Conservation (phyloP, 2,329 filamentous ascomycete species). For the Reticulascus tulasneorum region DNA sequence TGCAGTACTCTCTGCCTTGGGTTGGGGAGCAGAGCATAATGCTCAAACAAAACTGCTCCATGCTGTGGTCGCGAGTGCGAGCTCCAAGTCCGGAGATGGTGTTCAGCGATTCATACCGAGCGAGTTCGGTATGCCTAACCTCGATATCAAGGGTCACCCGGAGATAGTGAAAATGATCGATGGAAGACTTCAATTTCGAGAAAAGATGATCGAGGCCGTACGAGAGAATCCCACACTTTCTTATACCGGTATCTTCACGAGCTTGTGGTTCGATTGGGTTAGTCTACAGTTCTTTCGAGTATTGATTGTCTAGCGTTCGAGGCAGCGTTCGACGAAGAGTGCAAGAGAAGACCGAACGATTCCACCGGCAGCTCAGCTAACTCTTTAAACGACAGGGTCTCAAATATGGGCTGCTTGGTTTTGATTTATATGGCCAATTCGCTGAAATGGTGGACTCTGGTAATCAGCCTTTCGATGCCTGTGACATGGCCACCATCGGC, state of each 20-base stretch:
- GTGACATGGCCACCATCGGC: constrained; percentile 47
- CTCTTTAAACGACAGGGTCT: constrained; percentile 50
- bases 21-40: too few relatives aligned
- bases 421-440: constrained; percentile 30
- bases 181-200: constrained; percentile 12
- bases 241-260: constrained; percentile 57
- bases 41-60: too few relatives aligned
- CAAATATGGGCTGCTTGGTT: constrained; percentile 20
- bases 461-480: constrained; percentile 44
- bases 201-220: constrained; percentile 10
- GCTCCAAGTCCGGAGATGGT: too few relatives aligned
- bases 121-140: constrained; percentile 37
- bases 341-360: too few relatives aligned
- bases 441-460: constrained; percentile 55
- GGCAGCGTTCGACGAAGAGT: too few relatives aligned
- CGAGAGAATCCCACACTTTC: constrained; percentile 38
- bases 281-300: too few relatives aligned
- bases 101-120: constrained; percentile 52
- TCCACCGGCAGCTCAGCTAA: too few relatives aligned
- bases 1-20: constrained; percentile 40
- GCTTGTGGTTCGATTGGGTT: constrained; percentile 60
- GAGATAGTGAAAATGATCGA: constrained; percentile 11
- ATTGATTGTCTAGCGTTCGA: too few relatives aligned
- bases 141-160: constrained; percentile 17
- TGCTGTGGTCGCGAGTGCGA: too few relatives aligned